Evolutionary conservation across 148 eudicot species (phyloP).

Genomic region (Tetragonia tetragonoides): DNA sequence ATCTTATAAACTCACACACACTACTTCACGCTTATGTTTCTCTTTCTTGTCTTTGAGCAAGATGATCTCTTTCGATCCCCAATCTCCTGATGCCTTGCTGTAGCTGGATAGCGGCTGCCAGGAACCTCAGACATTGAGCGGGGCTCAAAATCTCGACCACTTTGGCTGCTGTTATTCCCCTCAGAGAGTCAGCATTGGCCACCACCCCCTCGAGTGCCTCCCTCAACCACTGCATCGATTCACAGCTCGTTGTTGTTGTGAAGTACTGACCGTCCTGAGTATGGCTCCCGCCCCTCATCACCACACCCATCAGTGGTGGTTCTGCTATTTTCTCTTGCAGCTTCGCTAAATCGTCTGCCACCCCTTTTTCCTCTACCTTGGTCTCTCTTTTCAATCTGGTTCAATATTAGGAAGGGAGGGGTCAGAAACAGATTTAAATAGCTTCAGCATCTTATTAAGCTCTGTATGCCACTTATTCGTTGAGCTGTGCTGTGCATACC

Average conservation of each 20-base stretch:
- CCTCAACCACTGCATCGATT: slow-evolving; percentile 22
- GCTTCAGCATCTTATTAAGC: too few species aligned
- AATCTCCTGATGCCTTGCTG: slow-evolving; percentile 27
- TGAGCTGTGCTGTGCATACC: too few species aligned
- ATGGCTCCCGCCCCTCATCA: slow-evolving; percentile 15
- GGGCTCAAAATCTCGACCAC: slow-evolving; percentile 41
- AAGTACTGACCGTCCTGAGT: neutral
- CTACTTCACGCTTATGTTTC: neutral
- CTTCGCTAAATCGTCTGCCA: slow-evolving; percentile 36
- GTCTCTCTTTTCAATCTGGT: slow-evolving; percentile 36
- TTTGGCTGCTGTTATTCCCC: slow-evolving; percentile 41
- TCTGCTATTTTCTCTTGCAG: slow-evolving; percentile 49
- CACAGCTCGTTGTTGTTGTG: neutral
- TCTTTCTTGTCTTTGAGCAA: neutral
- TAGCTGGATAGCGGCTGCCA: slow-evolving; percentile 39
- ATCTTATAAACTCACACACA: neutral
- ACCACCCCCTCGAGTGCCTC: slow-evolving; percentile 34
- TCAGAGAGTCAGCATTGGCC: slow-evolving; percentile 43
- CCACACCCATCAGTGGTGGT: slow-evolving; percentile 24
- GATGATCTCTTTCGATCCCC: slow-evolving; percentile 14
- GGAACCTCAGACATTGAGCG: slow-evolving; percentile 38
- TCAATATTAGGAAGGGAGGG: too few species aligned
- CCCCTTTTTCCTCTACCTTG: slow-evolving; percentile 35
- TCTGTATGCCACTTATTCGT: too few species aligned
- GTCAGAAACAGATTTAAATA: neutral